Evolutionary conservation across 257 asterid genomes (phyloP), one percentile per base, ranked within the genome.

Genomic region (Echites panduratus): DNA sequence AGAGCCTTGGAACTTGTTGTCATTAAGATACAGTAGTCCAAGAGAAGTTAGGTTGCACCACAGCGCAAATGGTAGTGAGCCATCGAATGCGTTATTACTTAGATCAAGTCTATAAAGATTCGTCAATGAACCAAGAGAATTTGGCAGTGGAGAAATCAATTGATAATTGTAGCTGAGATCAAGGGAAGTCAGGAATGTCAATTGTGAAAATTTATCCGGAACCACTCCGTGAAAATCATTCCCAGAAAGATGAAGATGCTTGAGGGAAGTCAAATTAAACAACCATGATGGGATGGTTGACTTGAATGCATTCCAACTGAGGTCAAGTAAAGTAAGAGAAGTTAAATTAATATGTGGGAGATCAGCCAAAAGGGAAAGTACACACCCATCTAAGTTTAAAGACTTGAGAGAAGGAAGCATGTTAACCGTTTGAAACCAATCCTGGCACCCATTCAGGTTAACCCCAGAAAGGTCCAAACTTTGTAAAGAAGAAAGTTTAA

Each of bases 401-500:
- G 54, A 49, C 54, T 13, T 2, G 20, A 49, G 13, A 49, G 71
- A 40, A 35, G 79, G 66, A 48, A 79, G 72, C 72, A 47, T 71
- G 73, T 70, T 79, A 9, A 58, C 26, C 19, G 74, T 26, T 32
- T 50, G 19, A 19, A 79, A 71, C 77, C 80, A 75, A 44, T 66
- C 80, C 13, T 6, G 10, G 26, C 44, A 9, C n/a, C 71, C 71
- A 13, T 7, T 35, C 2, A 76, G 19, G 41, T 50, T 12, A 9
- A 75, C 41, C 0, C 8, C 13, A 14, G 70, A 71, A 13, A 81
- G 16, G 57, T 75, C 49, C 44, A 81, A 47, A 22, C 24, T 19
- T 69, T 53, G 69, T 68, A 81, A 22, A 52, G 75, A 74, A 16
- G 68, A 26, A 77, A 74, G 77, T 17, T n/a, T 54, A 0, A 78